A percentile compares a stretch with the other conserved stretches of the same genome.
Conservation (phyloP, 1,284 basidiomycete species). For the Naganishia sp. region DNA sequence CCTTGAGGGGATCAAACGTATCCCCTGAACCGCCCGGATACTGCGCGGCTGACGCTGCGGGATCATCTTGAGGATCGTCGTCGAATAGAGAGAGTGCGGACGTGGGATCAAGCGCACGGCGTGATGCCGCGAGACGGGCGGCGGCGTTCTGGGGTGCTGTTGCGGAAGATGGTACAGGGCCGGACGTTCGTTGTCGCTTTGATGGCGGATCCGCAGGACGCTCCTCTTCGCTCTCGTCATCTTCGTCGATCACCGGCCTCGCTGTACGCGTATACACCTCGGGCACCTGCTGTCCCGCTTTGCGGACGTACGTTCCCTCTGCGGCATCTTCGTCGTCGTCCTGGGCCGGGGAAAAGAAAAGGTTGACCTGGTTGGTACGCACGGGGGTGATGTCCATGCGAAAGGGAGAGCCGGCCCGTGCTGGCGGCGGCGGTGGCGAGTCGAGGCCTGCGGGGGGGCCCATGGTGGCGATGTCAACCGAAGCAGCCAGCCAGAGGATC, state of each 20-base stretch:
- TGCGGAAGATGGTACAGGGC: background rate
- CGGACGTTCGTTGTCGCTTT: slow-evolving; percentile 4
- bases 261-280: slow-evolving; percentile 13
- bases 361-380: slow-evolving; percentile 16
- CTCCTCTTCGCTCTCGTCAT: slow-evolving; percentile 15
- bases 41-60: no score
- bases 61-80: background rate
- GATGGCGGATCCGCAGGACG: background rate
- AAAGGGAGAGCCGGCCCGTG: background rate
- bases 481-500: background rate
- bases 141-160: slow-evolving; percentile 4
- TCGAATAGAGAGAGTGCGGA: slow-evolving; percentile 18
- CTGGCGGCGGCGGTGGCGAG: slow-evolving; percentile 5
- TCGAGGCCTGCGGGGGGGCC: slow-evolving; percentile 6
- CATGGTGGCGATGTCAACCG: background rate
- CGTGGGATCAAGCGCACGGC: slow-evolving; percentile 4
- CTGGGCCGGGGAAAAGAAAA: slow-evolving; percentile 18
- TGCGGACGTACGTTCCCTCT: background rate
- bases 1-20: slow-evolving; percentile 22
- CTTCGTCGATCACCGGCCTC: background rate
- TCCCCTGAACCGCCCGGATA: background rate
- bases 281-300: background rate
- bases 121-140: slow-evolving; percentile 3
- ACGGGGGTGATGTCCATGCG: slow-evolving; percentile 13
- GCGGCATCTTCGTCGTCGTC: background rate